These are phyloP conservation scores for Lepraria neglecta DNA, from an alignment of 495 filamentous ascomycete genomes.

Conservation along the genomic window DNA sequence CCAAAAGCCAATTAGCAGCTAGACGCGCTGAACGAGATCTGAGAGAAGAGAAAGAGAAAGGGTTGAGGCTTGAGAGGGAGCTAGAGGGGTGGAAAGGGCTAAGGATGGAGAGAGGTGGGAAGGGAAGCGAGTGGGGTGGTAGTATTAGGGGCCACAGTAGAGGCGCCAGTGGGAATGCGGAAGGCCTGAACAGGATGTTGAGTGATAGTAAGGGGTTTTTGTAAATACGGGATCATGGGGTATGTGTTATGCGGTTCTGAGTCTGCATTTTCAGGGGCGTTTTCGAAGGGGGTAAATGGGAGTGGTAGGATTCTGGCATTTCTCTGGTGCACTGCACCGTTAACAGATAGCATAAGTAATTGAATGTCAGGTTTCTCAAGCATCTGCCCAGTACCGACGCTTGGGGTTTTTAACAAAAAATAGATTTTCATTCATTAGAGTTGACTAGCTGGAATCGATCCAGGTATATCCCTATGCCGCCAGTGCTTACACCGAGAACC, in stretches of 20 bases:
- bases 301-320: neutral
- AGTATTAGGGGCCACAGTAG: slow-evolving; percentile 25
- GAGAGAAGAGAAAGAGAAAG: slow-evolving; percentile 81
- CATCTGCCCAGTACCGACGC: too few species aligned
- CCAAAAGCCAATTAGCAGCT: slow-evolving; percentile 66
- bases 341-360: too few species aligned
- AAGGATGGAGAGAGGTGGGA: slow-evolving; percentile 54
- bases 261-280: slow-evolving; percentile 14
- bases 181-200: slow-evolving; percentile 28
- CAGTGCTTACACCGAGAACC: neutral
- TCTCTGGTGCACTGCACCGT: neutral
- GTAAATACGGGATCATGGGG: slow-evolving; percentile 13
- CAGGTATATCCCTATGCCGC: neutral
- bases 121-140: slow-evolving; percentile 32
- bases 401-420: neutral
- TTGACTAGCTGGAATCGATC: neutral
- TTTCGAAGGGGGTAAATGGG: neutral
- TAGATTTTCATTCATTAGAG: neutral
- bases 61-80: slow-evolving; percentile 76
- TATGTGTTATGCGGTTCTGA: slow-evolving; percentile 2
- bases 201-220: slow-evolving; percentile 32
- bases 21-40: slow-evolving; percentile 85
- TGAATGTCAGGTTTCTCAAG: too few species aligned
- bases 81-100: slow-evolving; percentile 77
- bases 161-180: slow-evolving; percentile 24